Evolutionary conservation across 2,329 filamentous ascomycete genomes (phyloP).

Genomic region (Ophiocordyceps australis): DNA sequence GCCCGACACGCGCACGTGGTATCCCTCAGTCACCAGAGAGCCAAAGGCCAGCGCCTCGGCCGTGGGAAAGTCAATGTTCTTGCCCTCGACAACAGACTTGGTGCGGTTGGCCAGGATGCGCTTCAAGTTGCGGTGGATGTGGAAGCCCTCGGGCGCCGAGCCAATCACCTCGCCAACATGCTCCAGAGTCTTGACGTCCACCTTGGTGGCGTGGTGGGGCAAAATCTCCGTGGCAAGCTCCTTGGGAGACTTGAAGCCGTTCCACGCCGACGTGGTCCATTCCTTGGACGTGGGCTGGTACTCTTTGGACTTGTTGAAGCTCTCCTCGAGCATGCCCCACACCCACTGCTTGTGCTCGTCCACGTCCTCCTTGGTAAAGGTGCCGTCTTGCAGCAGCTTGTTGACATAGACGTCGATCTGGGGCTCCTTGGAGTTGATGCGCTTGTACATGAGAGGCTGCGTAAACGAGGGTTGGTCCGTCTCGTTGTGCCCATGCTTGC

Average conservation of each 20-base stretch:
- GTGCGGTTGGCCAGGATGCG: constrained; percentile 80
- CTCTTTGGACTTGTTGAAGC: constrained; percentile 92
- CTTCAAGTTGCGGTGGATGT: constrained; percentile 87
- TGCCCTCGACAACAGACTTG: constrained; percentile 82
- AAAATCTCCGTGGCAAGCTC: constrained; percentile 89
- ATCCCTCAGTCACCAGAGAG: constrained; percentile 74
- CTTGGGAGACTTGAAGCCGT: constrained; percentile 98
- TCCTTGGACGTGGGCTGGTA: constrained; percentile 94
- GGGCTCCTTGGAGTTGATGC: constrained; percentile 66
- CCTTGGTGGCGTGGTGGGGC: constrained; percentile 74
- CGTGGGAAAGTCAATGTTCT: constrained; percentile 95
- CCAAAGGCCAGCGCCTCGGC: constrained; percentile 93
- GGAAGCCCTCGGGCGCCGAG: constrained; percentile 65
- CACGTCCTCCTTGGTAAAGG: constrained; percentile 92
- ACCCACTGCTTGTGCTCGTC: constrained; percentile 99
- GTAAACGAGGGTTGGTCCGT: constrained; percentile 99
- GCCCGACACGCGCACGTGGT: constrained; percentile 93
- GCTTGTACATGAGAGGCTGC: constrained; percentile 99
- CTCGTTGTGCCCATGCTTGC: constrained; percentile 98
- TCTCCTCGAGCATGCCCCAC: constrained; percentile 97
- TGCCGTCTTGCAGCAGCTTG: constrained; percentile 79
- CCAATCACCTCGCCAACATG: constrained; percentile 73
- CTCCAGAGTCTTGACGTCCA: constrained; percentile 54
- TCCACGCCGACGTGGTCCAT: constrained; percentile 97
- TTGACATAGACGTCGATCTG: constrained; percentile 85